Evolutionary conservation across 345 rosid genomes (phyloP).

Genomic region (Diplotaxis tenuifolia): DNA sequence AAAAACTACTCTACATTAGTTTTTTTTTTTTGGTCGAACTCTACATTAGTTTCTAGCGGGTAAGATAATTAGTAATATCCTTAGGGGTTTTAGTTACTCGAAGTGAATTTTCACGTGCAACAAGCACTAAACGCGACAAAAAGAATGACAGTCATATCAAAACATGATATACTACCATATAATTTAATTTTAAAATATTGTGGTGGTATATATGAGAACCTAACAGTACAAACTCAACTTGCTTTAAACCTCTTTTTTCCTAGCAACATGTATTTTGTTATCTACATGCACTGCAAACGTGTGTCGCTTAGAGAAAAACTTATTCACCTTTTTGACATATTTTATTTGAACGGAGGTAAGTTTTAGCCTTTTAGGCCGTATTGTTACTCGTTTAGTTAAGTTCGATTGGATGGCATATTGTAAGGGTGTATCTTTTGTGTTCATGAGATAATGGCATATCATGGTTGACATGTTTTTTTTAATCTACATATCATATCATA

Average conservation of each 20-base stretch:
- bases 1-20: neutral
- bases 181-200: neutral
- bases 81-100: slow-evolving; percentile 10
- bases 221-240: too few species aligned
- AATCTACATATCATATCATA: too few species aligned
- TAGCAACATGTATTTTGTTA: neutral
- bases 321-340: neutral
- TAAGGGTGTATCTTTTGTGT: neutral
- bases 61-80: slow-evolving; percentile 13
- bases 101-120: slow-evolving; percentile 34
- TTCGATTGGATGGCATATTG: neutral
- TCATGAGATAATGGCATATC: neutral
- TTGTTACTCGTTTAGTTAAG: neutral
- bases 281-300: neutral
- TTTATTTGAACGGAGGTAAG: neutral
- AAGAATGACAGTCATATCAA: slow-evolving; percentile 22
- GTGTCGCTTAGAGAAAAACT: neutral
- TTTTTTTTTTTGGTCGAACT: too few species aligned
- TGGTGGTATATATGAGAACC: neutral
- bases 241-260: neutral
- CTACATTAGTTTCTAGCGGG: neutral
- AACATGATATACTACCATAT: neutral
- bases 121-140: slow-evolving; percentile 29
- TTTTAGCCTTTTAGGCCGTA: neutral
- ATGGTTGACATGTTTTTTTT: neutral